These are phyloP conservation scores for Cyclospora cayetanensis DNA, from an alignment of 169 alveolate genomes.

Conservation along the genomic window DNA sequence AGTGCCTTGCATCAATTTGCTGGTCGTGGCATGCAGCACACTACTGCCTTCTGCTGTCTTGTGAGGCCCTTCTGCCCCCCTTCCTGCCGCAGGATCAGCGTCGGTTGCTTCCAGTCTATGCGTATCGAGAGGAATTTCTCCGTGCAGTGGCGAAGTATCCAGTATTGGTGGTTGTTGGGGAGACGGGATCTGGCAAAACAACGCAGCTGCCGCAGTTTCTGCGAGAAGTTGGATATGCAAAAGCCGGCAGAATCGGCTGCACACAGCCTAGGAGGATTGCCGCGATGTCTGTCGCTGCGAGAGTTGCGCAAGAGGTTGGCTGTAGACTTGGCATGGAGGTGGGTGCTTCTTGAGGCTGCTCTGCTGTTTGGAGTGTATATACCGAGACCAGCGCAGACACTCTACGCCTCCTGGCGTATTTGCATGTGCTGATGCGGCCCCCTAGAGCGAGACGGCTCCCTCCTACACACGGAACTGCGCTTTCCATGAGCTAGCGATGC, in stretches of 20 bases:
- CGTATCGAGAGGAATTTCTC: conserved; percentile 93
- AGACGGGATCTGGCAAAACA: conserved; percentile 99
- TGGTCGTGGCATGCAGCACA: too few relatives aligned
- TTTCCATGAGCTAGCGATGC: too few relatives aligned
- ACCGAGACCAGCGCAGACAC: too few relatives aligned
- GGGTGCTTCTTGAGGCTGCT: too few relatives aligned
- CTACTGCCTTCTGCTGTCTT: too few relatives aligned
- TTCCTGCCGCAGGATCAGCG: conserved; percentile 69
- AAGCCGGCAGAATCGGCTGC: conserved; percentile 96
- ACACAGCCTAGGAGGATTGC: conserved; percentile 99
- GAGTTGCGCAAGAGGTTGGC: conserved; percentile 98
- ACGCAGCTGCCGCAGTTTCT: conserved; percentile 98
- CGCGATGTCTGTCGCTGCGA: conserved; percentile 98
- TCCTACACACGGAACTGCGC: too few relatives aligned
- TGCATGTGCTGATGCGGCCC: too few relatives aligned
- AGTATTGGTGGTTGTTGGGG: conserved; percentile 97
- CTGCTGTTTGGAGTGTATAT: too few relatives aligned
- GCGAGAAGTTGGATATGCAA: conserved; percentile 96
- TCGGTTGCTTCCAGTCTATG: conserved; percentile 92
- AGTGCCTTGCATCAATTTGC: too few relatives aligned
- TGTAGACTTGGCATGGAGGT: conserved; percentile 96
- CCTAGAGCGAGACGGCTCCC: too few relatives aligned
- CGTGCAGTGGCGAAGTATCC: conserved; percentile 93
- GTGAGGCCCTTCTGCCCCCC: background rate
- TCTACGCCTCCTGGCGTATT: too few relatives aligned